phyloP scores from a whole-genome alignment of 495 filamentous ascomycete species.

The Xylaria cubensis region DNA sequence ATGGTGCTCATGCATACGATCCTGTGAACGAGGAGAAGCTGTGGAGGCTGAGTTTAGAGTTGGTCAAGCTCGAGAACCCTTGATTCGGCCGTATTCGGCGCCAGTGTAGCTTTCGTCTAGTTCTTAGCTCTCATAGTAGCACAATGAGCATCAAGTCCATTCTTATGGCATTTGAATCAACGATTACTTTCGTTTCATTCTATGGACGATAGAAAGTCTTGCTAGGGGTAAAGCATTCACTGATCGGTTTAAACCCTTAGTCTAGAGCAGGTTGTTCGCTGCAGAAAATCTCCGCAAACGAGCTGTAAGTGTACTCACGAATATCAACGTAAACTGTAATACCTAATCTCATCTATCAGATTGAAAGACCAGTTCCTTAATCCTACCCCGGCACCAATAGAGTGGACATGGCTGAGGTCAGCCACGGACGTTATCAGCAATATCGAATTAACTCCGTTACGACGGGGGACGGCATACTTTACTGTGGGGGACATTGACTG shows the following conservation, averaged over 20 bases:
- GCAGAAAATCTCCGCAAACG: not conserved
- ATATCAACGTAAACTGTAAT: no score
- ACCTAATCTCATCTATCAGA: not conserved
- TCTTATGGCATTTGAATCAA: not conserved
- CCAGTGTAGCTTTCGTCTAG: constrained; percentile 22
- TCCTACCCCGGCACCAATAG: not conserved
- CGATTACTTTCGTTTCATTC: not conserved
- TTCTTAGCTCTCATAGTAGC: not conserved
- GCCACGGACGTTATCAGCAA: not conserved
- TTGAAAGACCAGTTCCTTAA: not conserved
- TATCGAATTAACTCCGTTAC: not conserved
- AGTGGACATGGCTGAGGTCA: constrained; percentile 12
- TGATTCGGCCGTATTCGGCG: constrained; percentile 39
- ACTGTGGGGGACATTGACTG: not conserved
- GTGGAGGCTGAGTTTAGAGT: constrained; percentile 38
- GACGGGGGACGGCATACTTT: not conserved
- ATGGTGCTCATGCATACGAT: constrained; percentile 48
- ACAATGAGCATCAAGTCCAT: not conserved
- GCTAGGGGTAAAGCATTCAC: not conserved
- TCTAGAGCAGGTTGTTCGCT: not conserved
- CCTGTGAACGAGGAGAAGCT: constrained; percentile 47
- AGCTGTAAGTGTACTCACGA: not conserved
- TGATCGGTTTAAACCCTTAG: no score
- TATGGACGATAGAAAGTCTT: not conserved
- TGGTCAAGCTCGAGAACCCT: constrained; percentile 9